Base-by-base conservation (phyloP, 2,329 filamentous ascomycete species). In the Botryotinia convoluta region DNA sequence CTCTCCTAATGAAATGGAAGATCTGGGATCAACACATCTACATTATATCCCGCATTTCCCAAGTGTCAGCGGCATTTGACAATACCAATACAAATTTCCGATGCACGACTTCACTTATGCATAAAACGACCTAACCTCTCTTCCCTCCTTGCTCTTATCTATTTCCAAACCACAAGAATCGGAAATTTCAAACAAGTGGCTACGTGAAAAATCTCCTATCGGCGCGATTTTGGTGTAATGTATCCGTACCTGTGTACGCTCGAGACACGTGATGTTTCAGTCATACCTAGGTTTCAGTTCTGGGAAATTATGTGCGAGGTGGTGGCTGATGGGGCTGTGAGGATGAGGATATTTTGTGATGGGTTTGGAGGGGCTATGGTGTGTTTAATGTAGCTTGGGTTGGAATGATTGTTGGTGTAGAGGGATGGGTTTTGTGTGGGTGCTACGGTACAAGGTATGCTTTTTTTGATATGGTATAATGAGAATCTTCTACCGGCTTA, bases 21-120 rank as follows among this genome's bases (percentile, higher is more conserved):
- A n/a, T n/a, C 0, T 1, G 3, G 12, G 0, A n/a, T 39, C 12
- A 39, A 42, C 14, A 9, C 6, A 62, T 9, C n/a, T 29, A 1
- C 4, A 18, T n/a, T 0, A 5, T 1, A 39, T 37, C 37, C 14
- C 60, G 3, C 14, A 42, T 39, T 2, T 18, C 2, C 20, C 5
- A 14, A 37, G 22, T 39, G 35, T 9, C 35, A 42, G 26, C 26
- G 32, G 35, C 18, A 16, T 9, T n/a, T 9, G 14, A 42, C 1
- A 62, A 0, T n/a, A n/a, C 8, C 60, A 62, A 62, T 62, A 8
- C 8, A n/a, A 10, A 42, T 62, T n/a, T 42, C 37, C 60, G 60
- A 42, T 7, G 14, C 22, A 62, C 22, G 26, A 62, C 37, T 39
- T 62, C 37, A n/a, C 16, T 10, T 18, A 42, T 6, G 26, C 60